These are phyloP conservation scores for Aspergillus ochraceus DNA, from an alignment of 2,329 filamentous ascomycete species.

Conservation along the genomic window DNA sequence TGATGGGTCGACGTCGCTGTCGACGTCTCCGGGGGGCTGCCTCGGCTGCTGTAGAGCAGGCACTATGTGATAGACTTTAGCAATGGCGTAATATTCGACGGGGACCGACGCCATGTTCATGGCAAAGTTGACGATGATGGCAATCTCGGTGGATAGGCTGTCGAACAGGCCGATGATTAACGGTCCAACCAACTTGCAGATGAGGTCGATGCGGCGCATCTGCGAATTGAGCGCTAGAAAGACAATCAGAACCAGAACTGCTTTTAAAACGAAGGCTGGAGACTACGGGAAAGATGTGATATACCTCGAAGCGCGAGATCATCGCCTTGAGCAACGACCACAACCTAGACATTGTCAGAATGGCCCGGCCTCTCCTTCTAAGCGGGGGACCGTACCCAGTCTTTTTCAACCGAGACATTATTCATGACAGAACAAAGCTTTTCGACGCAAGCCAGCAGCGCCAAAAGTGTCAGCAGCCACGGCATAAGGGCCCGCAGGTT, in stretches of 20 bases:
- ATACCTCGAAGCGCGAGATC: neutral
- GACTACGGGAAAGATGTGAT: neutral
- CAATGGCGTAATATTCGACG: conserved; percentile 44
- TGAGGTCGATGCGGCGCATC: conserved; percentile 59
- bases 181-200: conserved; percentile 58
- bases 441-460: conserved; percentile 64
- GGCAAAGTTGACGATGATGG: conserved; percentile 48
- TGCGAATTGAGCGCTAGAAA: conserved; percentile 48
- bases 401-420: conserved; percentile 67
- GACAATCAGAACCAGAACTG: conserved; percentile 10
- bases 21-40: neutral
- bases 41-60: neutral
- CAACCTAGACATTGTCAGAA: neutral
- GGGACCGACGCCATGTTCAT: conserved; percentile 45
- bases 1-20: conserved; percentile 2
- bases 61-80: conserved; percentile 23
- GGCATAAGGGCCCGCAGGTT: conserved; percentile 7
- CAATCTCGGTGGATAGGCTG: conserved; percentile 44
- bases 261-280: neutral
- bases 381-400: conserved; percentile 55
- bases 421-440: conserved; percentile 67
- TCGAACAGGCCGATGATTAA: conserved; percentile 52
- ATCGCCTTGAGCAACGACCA: neutral
- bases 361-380: neutral
- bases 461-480: conserved; percentile 9